Evolutionary conservation across 805 yeast species (phyloP), one percentile per base, ranked within the genome.

Genomic region (Diddensiella transvaalensis): DNA sequence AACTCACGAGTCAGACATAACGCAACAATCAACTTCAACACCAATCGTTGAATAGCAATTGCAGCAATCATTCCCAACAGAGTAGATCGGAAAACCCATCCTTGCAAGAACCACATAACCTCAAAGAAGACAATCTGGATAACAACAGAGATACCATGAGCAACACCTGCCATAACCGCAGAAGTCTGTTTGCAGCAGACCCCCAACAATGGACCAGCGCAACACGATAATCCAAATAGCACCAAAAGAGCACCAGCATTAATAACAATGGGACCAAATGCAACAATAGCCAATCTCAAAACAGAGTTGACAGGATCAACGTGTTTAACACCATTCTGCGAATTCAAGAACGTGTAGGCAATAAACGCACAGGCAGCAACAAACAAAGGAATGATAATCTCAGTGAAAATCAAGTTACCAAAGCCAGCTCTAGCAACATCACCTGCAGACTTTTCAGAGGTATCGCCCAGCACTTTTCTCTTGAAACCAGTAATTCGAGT

Each of bases 131-230:
- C 75, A 58, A 93, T 73, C 74, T 91, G 95, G 56, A 88, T 74
- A 60, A 95, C 68, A 47, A 95, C 97, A 15, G 97, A 89, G 61
- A 87, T 75, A 72, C 96, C 97, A 65, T 93, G 99, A 18, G 98
- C 96, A 66, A 93, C 71, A 62, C 87, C 96, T 35, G 99, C 99
- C 72, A 82, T 82, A 36, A 88, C 95, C 8, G 96, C 84, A 72
- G 96, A 96, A 44, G 97, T 90, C 77, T 86, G 85, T 80, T 90
- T 90, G 75, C 98, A 91, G 72, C 99, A 91, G 73, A 90, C 69
- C 50, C 93, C 93, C 56, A 91, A 80, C 65, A 91, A 61, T 60
- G 99, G 99, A 68, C 99, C 99, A 23, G 96, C 87, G 77, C 97
- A 93, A 73, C 99, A 93, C 13, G 97, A 86, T 70, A 90, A 65